Evolutionary conservation across 2,329 filamentous ascomycete genomes (phyloP), one percentile per base, ranked within the genome.

Genomic region (Aquanectria penicillioides): DNA sequence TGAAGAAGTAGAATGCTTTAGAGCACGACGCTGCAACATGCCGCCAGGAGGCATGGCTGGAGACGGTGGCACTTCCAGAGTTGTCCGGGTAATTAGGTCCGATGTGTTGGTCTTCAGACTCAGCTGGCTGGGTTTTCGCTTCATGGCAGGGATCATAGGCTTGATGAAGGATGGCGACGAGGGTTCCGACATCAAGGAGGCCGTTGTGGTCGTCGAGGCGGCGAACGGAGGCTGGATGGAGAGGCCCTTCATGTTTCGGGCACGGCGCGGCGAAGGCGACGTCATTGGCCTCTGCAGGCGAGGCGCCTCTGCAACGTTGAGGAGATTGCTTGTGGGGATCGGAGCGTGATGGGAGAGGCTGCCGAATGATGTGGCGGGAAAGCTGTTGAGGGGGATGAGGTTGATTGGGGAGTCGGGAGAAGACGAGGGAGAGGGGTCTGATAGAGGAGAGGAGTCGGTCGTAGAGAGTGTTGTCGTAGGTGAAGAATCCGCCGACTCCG

Each of bases 401-500:
- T 91, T 90, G 52, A 90, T 81, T 2, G 93, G 92, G 3, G 95
- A 97, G 76, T 97, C 94, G 8, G 94, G 94, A 1, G 94, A 97
- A 18, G 94, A 93, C 49, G 90, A 94, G 3, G 95, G 93, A 5
- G 94, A 97, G 7, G 92, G 90, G 69, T 98, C 94, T 25, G 94
- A 94, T 44, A 95, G 83, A 25, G 93, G 92, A 8, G 93, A 94
- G 5, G 94, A 96, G 77, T 97, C 94, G 63, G 94, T 92, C 17
- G 93, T 97, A 6, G 93, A 97, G 46, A 95, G 86, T 2, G 94
- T 97, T 4, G 94, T 97, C 7, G 94, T 98, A 2, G 95, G 95
- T 8, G 94, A 98, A 18, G 94, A 97, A 71, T 97, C 94, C 36
- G 92, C 92, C 2, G 95, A 98, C 64, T 92, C 92, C 13, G 91